Evolutionary conservation across 2,329 filamentous ascomycete species (phyloP), one percentile per base, ranked within the genome.

Genomic region (Capronia coronata): DNA sequence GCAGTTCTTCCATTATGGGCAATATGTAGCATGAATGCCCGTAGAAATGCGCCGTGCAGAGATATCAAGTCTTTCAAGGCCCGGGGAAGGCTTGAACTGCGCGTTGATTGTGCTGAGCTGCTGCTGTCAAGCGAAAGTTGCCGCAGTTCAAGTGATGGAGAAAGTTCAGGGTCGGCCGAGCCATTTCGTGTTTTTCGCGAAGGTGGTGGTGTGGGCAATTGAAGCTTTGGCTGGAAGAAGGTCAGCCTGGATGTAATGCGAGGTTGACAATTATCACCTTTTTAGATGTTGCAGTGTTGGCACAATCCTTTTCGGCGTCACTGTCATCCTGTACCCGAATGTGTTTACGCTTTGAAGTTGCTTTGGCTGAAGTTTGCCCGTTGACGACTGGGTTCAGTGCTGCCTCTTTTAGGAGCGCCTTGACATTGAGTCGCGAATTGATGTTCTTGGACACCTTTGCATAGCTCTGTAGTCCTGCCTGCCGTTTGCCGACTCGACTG

Each of bases 41-140:
- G 82, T 50, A 87, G 71, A 58, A 89, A 85, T 9, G 82, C 75
- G 34, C 73, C 72, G 64, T 88, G 80, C 21, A 90, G 71, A 7
- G 49, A 39, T 10, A 46, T 42, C 14, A 59, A 44, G 38, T 55
- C 53, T 30, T 52, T 47, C 10, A 59, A 40, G 21, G 44, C 43
- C 4, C 37, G 32, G 14, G 46, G 49, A 38, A 54, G 54, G 39
- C 52, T 23, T 14, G 30, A 35, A 25, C 18, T n/a, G 11, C n/a
- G n/a, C n/a, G 27, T 2, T 37, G 16, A n/a, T 11, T n/a, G 1
- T 13, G 29, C 10, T 14, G n/a, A 23, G 22, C 19, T 5, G 10
- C 39, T 38, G 18, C 40, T 23, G 18, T 45, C 32, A 8, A 54
- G 54, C 9, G 51, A 54, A 18, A 56, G 51, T 25, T 49, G 47